Percentiles rank a stretch among this genome's conserved stretches.
Conservation (phyloP, 306 rosid genomes). For the Acacia confusa region DNA sequence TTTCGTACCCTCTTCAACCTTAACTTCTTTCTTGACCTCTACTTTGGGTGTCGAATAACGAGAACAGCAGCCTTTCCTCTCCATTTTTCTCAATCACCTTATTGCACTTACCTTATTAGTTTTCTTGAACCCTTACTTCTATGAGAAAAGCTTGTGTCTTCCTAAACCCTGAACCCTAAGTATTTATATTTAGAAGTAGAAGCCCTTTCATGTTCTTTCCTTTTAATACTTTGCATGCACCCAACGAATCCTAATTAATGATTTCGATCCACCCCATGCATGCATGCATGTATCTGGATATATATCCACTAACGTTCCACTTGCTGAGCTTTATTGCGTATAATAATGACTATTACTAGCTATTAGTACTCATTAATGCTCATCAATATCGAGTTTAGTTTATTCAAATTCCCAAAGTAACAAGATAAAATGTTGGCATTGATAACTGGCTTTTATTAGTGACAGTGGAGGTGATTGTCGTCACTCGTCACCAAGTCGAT, state of each 20-base stretch:
- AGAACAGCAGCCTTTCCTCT: background rate
- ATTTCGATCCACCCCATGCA: background rate
- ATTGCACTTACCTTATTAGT: no score
- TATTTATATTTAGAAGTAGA: background rate
- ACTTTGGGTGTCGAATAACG: background rate
- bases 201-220: background rate
- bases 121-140: no score
- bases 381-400: no score
- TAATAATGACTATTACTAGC: no score
- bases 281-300: background rate
- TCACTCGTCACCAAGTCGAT: no score
- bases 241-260: background rate
- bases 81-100: background rate
- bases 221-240: background rate
- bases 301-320: no score
- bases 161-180: background rate
- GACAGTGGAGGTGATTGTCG: no score
- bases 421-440: no score
- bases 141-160: background rate
- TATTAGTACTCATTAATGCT: no score
- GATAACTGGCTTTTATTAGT: no score
- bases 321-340: no score
- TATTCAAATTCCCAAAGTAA: no score
- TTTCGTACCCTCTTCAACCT: background rate
- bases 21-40: background rate